These are phyloP conservation scores for Paramecium biaurelia DNA, from an alignment of 73 alveolate genomes.

Conservation along the genomic window DNA sequence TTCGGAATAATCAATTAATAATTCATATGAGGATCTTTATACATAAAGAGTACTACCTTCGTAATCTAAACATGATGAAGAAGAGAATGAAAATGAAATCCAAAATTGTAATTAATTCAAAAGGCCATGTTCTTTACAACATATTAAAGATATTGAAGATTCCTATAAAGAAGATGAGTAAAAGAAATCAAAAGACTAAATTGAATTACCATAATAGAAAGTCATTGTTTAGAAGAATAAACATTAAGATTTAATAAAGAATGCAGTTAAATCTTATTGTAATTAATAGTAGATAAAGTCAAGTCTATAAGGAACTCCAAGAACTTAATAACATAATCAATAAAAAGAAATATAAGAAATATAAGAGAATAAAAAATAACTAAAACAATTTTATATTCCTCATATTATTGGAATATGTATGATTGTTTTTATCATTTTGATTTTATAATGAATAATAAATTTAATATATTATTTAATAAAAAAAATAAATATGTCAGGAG, in stretches of 20 bases:
- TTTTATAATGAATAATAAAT: neutral
- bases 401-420: neutral
- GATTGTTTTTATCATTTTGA: neutral
- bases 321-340: neutral
- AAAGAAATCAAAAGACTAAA: neutral
- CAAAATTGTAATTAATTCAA: neutral
- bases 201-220: neutral
- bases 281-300: neutral
- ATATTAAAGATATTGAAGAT: neutral
- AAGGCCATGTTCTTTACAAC: neutral
- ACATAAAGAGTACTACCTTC: neutral
- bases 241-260: neutral
- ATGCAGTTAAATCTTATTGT: neutral
- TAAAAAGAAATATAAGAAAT: neutral
- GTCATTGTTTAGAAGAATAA: neutral
- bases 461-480: neutral
- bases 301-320: neutral
- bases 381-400: neutral
- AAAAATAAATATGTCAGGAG: constrained; percentile 44
- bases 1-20: neutral
- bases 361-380: neutral
- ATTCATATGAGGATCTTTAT: neutral
- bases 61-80: neutral
- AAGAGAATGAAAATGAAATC: neutral
- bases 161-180: neutral